phyloP scores from a whole-genome alignment of 1,139 yeast species.

The Nakaseomyces delphensis region DNA sequence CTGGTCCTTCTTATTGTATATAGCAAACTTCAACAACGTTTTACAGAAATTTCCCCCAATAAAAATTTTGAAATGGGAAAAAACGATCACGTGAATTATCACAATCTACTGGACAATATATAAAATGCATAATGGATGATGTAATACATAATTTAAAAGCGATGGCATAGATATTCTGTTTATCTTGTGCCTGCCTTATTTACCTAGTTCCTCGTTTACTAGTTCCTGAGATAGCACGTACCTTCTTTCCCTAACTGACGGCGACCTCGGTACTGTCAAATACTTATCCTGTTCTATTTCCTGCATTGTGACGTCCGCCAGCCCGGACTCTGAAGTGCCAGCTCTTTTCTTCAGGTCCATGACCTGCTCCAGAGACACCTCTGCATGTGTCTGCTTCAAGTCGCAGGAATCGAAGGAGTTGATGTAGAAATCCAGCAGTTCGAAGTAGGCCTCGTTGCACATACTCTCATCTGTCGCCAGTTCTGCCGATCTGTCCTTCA shows the following conservation, averaged over 20 bases:
- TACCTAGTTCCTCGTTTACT: slow-evolving; percentile 30
- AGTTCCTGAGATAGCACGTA: slow-evolving; percentile 46
- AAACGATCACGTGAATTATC: background rate
- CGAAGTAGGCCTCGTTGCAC: slow-evolving; percentile 54
- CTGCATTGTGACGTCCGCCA: slow-evolving; percentile 24
- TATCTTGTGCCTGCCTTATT: too few relatives aligned
- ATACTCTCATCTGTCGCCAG: slow-evolving; percentile 43
- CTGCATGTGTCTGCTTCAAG: slow-evolving; percentile 27
- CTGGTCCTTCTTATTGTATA: too few relatives aligned
- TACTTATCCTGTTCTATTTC: slow-evolving; percentile 27
- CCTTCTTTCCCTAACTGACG: slow-evolving; percentile 36
- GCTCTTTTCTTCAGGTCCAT: slow-evolving; percentile 43
- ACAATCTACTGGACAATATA: background rate
- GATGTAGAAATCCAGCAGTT: slow-evolving; percentile 53
- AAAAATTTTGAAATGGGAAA: background rate
- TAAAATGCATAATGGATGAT: too few relatives aligned
- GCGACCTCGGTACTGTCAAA: slow-evolving; percentile 27
- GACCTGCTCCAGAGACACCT: slow-evolving; percentile 37
- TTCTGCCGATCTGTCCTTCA: slow-evolving; percentile 29
- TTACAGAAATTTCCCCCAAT: background rate
- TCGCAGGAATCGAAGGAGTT: slow-evolving; percentile 40
- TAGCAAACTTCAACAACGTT: background rate
- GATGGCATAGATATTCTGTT: too few relatives aligned
- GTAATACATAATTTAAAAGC: too few relatives aligned
- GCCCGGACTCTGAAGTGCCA: slow-evolving; percentile 40